Percentiles rank a stretch among this genome's conserved stretches.
These are phyloP conservation scores for Jaltomata sinuosa DNA, from an alignment of 257 asterid genomes.

Conservation along the genomic window DNA sequence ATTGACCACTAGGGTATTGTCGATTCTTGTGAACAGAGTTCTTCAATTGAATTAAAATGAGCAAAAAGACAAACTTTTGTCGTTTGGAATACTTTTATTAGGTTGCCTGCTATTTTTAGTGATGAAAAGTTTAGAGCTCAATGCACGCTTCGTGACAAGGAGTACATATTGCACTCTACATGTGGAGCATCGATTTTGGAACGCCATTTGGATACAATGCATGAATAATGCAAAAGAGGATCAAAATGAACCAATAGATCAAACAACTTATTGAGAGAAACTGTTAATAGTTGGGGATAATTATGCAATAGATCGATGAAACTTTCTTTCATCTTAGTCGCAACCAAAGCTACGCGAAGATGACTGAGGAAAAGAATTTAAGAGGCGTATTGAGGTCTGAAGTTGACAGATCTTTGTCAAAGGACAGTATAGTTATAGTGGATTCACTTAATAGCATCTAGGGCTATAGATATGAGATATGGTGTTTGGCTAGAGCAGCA, in stretches of 20 bases:
- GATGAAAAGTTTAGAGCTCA: no score
- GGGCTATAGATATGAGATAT: slow-evolving; percentile 91
- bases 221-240: no score
- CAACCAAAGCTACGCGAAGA: slow-evolving; percentile 67
- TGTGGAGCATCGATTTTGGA: no score
- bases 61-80: neutral
- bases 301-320: slow-evolving; percentile 67
- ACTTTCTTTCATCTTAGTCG: slow-evolving; percentile 77
- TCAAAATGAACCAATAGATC: no score
- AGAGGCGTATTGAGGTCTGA: slow-evolving; percentile 89
- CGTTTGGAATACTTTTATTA: neutral
- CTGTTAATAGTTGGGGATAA: slow-evolving; percentile 92
- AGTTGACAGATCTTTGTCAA: slow-evolving; percentile 76
- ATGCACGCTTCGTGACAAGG: no score
- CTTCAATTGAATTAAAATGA: no score
- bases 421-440: slow-evolving; percentile 60
- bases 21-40: no score
- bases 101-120: neutral
- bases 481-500: slow-evolving; percentile 96
- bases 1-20: no score
- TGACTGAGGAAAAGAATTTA: slow-evolving; percentile 82
- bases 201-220: no score
- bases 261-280: no score
- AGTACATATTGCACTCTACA: no score
- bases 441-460: slow-evolving; percentile 91